Evolutionary conservation across 2,329 filamentous ascomycete genomes (phyloP).

Genomic region (Didymella lethalis): DNA sequence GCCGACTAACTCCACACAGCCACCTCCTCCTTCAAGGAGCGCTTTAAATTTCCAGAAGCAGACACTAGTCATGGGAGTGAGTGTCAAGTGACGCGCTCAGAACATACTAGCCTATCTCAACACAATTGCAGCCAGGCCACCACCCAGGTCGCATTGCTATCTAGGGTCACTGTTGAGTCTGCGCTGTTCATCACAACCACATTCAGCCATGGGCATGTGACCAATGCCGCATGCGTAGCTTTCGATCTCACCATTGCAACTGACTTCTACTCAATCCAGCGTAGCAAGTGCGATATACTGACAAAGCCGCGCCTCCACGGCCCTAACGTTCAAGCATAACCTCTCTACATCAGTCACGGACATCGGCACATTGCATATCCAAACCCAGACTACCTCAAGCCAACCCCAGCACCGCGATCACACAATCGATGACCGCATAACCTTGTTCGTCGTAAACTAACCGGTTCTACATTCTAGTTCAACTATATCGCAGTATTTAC

Average conservation of each 20-base stretch:
- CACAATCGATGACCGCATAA: slow-evolving; percentile 26
- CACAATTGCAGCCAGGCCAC: slow-evolving; percentile 1
- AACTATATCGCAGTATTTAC: not conserved
- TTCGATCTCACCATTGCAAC: not conserved
- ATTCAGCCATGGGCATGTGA: slow-evolving; percentile 4
- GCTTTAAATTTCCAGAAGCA: slow-evolving; percentile 12
- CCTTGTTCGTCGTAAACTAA: slow-evolving; percentile 21
- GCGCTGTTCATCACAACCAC: not conserved
- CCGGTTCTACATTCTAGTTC: slow-evolving; percentile 3
- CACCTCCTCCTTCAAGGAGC: not conserved
- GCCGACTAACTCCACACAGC: slow-evolving; percentile 20
- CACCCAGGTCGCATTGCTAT: not conserved
- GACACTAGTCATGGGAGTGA: slow-evolving; percentile 1
- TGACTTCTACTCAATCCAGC: slow-evolving; percentile 3
- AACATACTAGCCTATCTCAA: slow-evolving; percentile 7
- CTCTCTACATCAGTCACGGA: slow-evolving; percentile 9
- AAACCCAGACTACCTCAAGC: not conserved
- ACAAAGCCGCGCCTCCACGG: slow-evolving; percentile 20
- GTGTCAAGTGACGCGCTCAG: slow-evolving; percentile 9
- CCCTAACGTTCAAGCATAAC: slow-evolving; percentile 31
- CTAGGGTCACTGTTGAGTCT: not conserved
- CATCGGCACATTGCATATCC: slow-evolving; percentile 1
- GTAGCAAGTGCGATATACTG: slow-evolving; percentile 7
- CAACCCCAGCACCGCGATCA: slow-evolving; percentile 9
- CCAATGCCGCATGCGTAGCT: slow-evolving; percentile 1